Base-by-base conservation (phyloP, 148 eudicot genomes). In the Vaccinium corymbosum region DNA sequence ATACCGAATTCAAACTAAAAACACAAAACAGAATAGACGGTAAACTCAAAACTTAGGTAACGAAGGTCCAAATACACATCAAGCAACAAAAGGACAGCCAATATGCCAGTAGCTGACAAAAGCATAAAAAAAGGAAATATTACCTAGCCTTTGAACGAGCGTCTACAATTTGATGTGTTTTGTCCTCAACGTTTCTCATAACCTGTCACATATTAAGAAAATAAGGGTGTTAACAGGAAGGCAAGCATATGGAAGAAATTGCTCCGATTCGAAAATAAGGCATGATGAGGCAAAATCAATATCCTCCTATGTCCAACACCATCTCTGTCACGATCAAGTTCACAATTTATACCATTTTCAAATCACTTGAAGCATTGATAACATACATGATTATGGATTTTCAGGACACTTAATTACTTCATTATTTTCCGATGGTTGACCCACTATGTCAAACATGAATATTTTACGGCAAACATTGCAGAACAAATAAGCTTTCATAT, bases 101-200 rank as follows among this genome's bases (percentile, higher is more conserved):
- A 6, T 20, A 84, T 49, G 27, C 52, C 52, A 55, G 20, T 64
- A 46, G 76, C 59, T 35, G 50, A 49, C 14, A 20, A 38, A 61
- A 61, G 16, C 48, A 70, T 61, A 7, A 32, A 48, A 38, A 25
- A 80, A 85, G 15, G 25, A 27, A 76, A 35, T 19, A 72, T 22
- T 86, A 97, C 99, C 99, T 93, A 82, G 96, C 86, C 87, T 95
- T 97, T 64, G 99, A 90, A 56, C 99, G 92, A 81, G 99, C 99
- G 87, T 97, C 99, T 81, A 95, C 80, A 49, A 88, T 96, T 83
- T 93, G 96, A 89, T 91, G 87, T 42, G 89, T 89, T 83, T 88
- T 89, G 38, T 93, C 92, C 84, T 92, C 94, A 25, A 92, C 85
- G 76, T 97, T 97, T 83, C 90, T 90, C 90, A 84, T 88, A 50